A percentile compares a stretch with the other conserved stretches of the same genome.
Evolutionary conservation across 176 grass and related monocot species (phyloP).

Genomic region (Carex kokanica): DNA sequence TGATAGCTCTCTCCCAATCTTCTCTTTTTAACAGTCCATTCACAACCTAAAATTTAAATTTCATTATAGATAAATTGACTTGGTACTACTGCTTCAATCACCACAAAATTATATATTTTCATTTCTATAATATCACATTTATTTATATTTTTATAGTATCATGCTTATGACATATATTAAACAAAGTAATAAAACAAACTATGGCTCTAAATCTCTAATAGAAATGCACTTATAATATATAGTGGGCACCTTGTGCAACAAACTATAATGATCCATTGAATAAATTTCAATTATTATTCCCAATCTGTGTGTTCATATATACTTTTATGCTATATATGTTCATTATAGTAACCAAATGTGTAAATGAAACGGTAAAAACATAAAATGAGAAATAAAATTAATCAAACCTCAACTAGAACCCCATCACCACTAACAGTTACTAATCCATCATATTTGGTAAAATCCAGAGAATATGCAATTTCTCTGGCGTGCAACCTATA

Average conservation of each 20-base stretch:
- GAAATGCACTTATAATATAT: too few relatives aligned
- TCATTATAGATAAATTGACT: neutral
- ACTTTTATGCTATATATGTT: neutral
- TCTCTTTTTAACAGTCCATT: conserved; percentile 75
- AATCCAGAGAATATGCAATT: conserved; percentile 51
- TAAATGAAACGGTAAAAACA: neutral
- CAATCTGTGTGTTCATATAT: too few relatives aligned
- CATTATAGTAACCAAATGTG: neutral
- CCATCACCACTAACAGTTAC: conserved; percentile 81
- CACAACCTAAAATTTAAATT: conserved; percentile 39
- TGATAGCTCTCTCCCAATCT: conserved; percentile 68
- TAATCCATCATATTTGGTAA: conserved; percentile 58
- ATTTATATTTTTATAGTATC: neutral
- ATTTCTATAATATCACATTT: neutral
- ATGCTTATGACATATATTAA: neutral
- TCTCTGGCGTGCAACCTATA: conserved; percentile 58
- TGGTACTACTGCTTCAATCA: neutral
- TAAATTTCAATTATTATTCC: too few relatives aligned
- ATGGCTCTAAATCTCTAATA: too few relatives aligned
- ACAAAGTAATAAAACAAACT: too few relatives aligned
- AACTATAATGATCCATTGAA: too few relatives aligned
- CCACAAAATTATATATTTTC: neutral
- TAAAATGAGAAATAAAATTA: conserved; percentile 4
- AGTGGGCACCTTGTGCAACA: too few relatives aligned
- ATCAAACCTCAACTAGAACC: conserved; percentile 69